Evolutionary conservation across 768 basidiomycete genomes (phyloP).

Genomic region (Leucosporidium yakuticum): DNA sequence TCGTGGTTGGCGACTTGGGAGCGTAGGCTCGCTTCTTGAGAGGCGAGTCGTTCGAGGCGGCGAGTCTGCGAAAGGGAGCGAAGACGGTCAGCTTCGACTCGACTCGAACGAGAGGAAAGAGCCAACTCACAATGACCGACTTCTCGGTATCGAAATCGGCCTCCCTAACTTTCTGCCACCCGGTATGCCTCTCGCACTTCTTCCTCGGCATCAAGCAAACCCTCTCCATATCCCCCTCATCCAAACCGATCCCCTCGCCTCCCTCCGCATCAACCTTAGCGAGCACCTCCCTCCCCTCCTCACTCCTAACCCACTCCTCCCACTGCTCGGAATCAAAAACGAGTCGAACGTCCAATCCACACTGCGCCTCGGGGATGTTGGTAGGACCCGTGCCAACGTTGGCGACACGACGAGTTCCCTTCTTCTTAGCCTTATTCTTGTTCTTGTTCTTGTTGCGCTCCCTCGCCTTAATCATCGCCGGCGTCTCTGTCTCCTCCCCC

Average conservation of each 20-base stretch:
- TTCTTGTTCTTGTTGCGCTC: constrained; percentile 6
- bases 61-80: background rate
- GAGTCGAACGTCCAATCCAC: constrained; percentile 83
- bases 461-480: too few species aligned
- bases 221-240: constrained; percentile 31
- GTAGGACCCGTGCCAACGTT: constrained; percentile 51
- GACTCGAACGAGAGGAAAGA: background rate
- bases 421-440: constrained; percentile 6
- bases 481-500: too few species aligned
- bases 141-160: constrained; percentile 36
- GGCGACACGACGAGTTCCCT: background rate
- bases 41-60: background rate
- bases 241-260: background rate
- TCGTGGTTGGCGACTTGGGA: constrained; percentile 1
- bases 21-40: background rate
- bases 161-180: constrained; percentile 39
- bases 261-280: constrained; percentile 59
- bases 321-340: constrained; percentile 70
- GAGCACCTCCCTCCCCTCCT: constrained; percentile 52
- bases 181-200: constrained; percentile 37
- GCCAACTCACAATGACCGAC: constrained; percentile 19
- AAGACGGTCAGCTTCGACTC: background rate
- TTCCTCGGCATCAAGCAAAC: constrained; percentile 34
- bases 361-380: constrained; percentile 50
- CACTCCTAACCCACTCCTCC: constrained; percentile 53